phyloP scores from a whole-genome alignment of 2,329 filamentous ascomycete genomes.

The Ophiostoma australiae region DNA sequence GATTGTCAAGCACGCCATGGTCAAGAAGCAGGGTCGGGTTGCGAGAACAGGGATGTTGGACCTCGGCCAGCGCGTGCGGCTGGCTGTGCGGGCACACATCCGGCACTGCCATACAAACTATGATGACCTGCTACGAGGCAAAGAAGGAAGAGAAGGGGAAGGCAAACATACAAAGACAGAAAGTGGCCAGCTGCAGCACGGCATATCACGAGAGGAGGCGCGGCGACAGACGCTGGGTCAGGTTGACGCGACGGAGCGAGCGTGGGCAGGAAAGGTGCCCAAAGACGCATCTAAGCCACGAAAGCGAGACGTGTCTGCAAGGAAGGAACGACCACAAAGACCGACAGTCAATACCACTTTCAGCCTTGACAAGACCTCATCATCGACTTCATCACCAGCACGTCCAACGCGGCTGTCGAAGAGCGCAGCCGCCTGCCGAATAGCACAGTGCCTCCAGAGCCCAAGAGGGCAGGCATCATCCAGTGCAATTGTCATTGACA shows the following conservation, averaged over 20 bases:
- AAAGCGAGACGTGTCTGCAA: background rate
- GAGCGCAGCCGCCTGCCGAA: slow-evolving; percentile 1
- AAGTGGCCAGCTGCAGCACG: background rate
- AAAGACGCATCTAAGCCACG: background rate
- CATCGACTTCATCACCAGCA: background rate
- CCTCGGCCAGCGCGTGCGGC: slow-evolving; percentile 38
- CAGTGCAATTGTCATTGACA: slow-evolving; percentile 18
- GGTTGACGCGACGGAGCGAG: slow-evolving; percentile 18
- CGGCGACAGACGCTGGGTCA: slow-evolving; percentile 25
- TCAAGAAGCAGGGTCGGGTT: slow-evolving; percentile 45
- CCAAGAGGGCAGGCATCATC: background rate
- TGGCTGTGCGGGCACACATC: slow-evolving; percentile 48
- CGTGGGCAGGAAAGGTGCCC: slow-evolving; percentile 17
- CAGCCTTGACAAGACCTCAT: background rate
- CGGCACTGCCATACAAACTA: slow-evolving; percentile 47
- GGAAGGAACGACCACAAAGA: background rate
- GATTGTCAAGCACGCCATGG: slow-evolving; percentile 39
- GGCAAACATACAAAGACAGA: background rate
- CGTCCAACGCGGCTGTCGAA: background rate
- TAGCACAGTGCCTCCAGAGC: background rate
- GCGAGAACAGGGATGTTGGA: slow-evolving; percentile 41
- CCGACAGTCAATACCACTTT: background rate
- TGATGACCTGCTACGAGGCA: slow-evolving; percentile 36
- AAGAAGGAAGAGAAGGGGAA: background rate
- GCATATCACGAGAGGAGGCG: slow-evolving; percentile 26